Evolutionary conservation across 2,329 filamentous ascomycete genomes (phyloP).

Genomic region (Myriosclerotinia scirpicola): DNA sequence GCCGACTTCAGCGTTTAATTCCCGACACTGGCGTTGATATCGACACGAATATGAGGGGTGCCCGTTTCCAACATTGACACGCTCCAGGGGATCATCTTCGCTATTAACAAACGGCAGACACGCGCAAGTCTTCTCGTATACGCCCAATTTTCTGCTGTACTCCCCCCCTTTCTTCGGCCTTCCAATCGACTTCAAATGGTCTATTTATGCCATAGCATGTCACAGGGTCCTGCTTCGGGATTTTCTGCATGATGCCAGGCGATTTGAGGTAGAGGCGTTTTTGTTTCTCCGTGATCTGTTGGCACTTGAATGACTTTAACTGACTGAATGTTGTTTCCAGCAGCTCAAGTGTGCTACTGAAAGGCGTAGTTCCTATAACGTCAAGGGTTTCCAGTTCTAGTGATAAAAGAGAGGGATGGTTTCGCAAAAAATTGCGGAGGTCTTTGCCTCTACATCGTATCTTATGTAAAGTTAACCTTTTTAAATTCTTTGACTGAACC

Average conservation of each 20-base stretch:
- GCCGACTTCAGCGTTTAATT: too few relatives aligned
- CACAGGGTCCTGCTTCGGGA: too few relatives aligned
- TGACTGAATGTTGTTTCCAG: too few relatives aligned
- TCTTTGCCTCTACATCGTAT: not conserved
- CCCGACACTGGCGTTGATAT: too few relatives aligned
- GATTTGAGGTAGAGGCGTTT: too few relatives aligned
- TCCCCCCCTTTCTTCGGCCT: not conserved
- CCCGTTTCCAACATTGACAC: too few relatives aligned
- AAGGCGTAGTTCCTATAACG: too few relatives aligned
- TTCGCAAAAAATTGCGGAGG: not conserved
- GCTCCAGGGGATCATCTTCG: too few relatives aligned
- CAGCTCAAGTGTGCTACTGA: too few relatives aligned
- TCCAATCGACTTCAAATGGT: not conserved
- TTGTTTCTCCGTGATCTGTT: not conserved
- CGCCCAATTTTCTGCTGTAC: not conserved
- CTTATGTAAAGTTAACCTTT: not conserved
- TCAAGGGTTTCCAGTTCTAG: not conserved
- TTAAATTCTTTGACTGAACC: not conserved
- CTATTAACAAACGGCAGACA: not conserved
- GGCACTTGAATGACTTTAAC: too few relatives aligned
- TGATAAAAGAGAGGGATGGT: not conserved
- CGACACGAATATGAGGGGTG: too few relatives aligned
- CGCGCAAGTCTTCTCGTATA: not conserved
- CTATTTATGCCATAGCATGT: not conserved
- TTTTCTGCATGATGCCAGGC: too few relatives aligned